These are phyloP conservation scores for Paramecium caudatum DNA, from an alignment of 73 alveolate species.

Conservation along the genomic window DNA sequence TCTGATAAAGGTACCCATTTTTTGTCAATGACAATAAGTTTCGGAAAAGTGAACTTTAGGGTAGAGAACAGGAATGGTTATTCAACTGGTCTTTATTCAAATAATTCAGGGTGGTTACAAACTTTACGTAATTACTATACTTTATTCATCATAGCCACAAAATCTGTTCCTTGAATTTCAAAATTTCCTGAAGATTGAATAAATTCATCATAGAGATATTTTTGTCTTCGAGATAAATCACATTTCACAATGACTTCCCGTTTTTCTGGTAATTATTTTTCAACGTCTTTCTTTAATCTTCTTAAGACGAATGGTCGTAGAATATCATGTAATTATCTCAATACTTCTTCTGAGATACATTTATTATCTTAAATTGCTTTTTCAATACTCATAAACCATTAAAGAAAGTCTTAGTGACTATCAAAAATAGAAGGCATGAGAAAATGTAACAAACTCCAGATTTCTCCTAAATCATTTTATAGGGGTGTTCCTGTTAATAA, in stretches of 20 bases:
- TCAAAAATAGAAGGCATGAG: conserved; percentile 95
- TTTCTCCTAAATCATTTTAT: conserved; percentile 99
- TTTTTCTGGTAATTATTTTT: conserved; percentile 97
- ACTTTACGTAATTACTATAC: conserved; percentile 98
- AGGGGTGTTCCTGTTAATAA: conserved; percentile 99
- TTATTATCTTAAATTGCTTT: conserved; percentile 92
- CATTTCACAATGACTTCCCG: conserved; percentile 96
- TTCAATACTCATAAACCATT: conserved; percentile 94
- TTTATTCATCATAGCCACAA: conserved; percentile 97
- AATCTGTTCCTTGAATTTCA: conserved; percentile 91
- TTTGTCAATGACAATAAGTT: conserved; percentile 52
- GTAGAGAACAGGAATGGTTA: conserved; percentile 81
- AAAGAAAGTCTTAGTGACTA: conserved; percentile 78
- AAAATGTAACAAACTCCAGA: conserved; percentile 99
- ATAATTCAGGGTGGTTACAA: conserved; percentile 99
- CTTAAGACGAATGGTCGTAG: conserved; percentile 98
- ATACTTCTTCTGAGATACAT: conserved; percentile 86
- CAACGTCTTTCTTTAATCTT: conserved; percentile 99
- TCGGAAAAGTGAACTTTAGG: conserved; percentile 19
- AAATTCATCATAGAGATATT: conserved; percentile 98
- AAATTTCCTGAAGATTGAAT: conserved; percentile 87
- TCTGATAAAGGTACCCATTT: conserved; percentile 45
- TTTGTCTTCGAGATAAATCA: conserved; percentile 96
- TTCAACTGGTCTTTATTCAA: conserved; percentile 97
- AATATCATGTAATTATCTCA: conserved; percentile 92